A percentile compares a stretch with the other conserved stretches of the same genome.
Conservation (phyloP, 192 early-diverging fungal species). For the Diversispora eburnea region DNA sequence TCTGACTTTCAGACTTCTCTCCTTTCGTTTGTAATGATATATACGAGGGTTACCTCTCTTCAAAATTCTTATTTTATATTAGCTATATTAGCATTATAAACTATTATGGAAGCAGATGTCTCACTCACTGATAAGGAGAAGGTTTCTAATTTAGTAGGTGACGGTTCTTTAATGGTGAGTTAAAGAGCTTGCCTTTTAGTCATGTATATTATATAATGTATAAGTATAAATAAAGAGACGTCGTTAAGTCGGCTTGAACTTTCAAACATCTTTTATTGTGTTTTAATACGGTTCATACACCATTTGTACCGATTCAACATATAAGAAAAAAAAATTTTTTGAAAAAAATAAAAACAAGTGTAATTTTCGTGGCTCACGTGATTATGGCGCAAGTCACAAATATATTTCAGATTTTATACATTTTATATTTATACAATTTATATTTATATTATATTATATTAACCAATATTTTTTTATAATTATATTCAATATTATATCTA, state of each 20-base stretch:
- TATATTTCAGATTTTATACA: too few relatives aligned
- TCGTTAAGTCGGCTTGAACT: neutral
- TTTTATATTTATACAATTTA: neutral
- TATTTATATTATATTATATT: neutral
- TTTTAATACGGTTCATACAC: too few relatives aligned
- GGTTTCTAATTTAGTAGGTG: neutral
- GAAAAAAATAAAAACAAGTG: too few relatives aligned
- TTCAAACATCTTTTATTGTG: too few relatives aligned
- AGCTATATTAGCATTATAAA: neutral
- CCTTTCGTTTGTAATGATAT: too few relatives aligned
- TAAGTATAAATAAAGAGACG: neutral
- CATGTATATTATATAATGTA: neutral
- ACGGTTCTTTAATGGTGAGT: conserved; percentile 2
- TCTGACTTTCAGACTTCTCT: too few relatives aligned
- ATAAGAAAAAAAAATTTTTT: too few relatives aligned
- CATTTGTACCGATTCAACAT: too few relatives aligned
- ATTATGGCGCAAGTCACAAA: too few relatives aligned
- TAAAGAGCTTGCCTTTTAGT: neutral
- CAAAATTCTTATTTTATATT: too few relatives aligned
- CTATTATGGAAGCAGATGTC: neutral
- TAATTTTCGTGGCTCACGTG: too few relatives aligned
- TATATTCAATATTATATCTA: neutral
- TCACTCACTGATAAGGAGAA: neutral
- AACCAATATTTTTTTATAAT: neutral
- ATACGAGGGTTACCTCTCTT: too few relatives aligned